These are phyloP conservation scores for Blumeria graminis DNA, from an alignment of 2,329 filamentous ascomycete species.

Conservation along the genomic window DNA sequence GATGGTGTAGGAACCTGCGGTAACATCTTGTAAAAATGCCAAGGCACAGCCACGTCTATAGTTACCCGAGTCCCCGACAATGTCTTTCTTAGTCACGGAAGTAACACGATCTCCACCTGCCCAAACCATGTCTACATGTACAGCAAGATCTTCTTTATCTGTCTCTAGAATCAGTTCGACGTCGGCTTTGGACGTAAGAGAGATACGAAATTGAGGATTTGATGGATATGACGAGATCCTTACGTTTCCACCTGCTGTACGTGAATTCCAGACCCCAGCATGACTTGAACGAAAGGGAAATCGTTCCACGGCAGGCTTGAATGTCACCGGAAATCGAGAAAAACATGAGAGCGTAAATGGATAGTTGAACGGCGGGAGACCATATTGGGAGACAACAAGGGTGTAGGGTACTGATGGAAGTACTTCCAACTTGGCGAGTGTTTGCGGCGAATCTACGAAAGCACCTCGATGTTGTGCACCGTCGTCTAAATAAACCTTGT, in stretches of 20 bases:
- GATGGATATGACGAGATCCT: conserved; percentile 50
- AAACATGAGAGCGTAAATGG: conserved; percentile 77
- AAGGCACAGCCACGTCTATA: conserved; percentile 63
- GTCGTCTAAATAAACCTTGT: conserved; percentile 50
- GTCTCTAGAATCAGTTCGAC: conserved; percentile 55
- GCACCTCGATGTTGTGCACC: conserved; percentile 48
- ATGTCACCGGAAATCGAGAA: conserved; percentile 34
- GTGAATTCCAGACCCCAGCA: conserved; percentile 46
- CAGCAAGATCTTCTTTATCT: conserved; percentile 37
- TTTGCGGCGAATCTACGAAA: conserved; percentile 89
- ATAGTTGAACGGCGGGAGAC: conserved; percentile 47
- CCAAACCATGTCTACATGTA: conserved; percentile 71
- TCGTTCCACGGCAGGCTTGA: conserved; percentile 29
- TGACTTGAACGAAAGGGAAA: conserved; percentile 21
- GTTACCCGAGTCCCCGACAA: conserved; percentile 65
- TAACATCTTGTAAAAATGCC: conserved; percentile 33
- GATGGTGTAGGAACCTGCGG: conserved; percentile 58
- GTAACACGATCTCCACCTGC: conserved; percentile 48
- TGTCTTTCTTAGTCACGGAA: conserved; percentile 46
- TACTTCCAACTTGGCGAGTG: conserved; percentile 49
- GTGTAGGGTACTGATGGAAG: conserved; percentile 23
- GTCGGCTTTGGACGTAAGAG: conserved; percentile 28
- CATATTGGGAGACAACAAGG: conserved; percentile 54
- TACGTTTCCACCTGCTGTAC: conserved; percentile 67
- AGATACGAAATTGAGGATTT: conserved; percentile 68